phyloP scores from a whole-genome alignment of 257 asterid species.

The Scutellaria baicalensis region DNA sequence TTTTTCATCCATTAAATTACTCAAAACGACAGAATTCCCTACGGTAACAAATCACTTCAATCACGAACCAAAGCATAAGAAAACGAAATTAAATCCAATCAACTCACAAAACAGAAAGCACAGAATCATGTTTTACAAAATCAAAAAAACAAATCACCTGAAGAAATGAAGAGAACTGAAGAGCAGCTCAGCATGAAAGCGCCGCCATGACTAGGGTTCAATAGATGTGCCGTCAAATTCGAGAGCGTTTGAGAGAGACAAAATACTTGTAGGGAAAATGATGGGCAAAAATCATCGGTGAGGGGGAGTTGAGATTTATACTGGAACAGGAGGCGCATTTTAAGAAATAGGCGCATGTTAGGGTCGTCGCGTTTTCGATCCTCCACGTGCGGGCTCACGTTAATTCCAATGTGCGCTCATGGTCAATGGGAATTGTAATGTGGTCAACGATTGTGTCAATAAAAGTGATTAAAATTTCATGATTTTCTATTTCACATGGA shows the following conservation, averaged over 20 bases:
- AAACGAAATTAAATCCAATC: not conserved
- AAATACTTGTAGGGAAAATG: constrained; percentile 20
- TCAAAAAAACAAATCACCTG: constrained; percentile 14
- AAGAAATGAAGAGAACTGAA: not conserved
- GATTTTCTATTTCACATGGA: too few relatives aligned
- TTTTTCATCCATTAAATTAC: not conserved
- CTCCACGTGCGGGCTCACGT: constrained; percentile 25
- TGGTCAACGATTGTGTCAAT: not conserved
- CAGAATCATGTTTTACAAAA: not conserved
- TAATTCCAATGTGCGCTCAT: constrained; percentile 21
- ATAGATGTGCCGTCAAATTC: constrained; percentile 17
- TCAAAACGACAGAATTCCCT: not conserved
- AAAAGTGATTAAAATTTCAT: too few relatives aligned
- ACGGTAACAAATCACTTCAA: not conserved
- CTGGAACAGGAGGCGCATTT: constrained; percentile 25
- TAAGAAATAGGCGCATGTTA: constrained; percentile 28
- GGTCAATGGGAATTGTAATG: not conserved
- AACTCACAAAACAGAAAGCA: not conserved
- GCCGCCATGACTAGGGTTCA: constrained; percentile 36
- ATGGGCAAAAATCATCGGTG: not conserved
- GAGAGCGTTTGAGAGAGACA: constrained; percentile 4
- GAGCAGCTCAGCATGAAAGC: constrained; percentile 1
- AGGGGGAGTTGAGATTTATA: constrained; percentile 6
- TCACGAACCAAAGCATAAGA: not conserved
- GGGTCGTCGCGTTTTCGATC: constrained; percentile 6